Evolutionary conservation across 2,329 filamentous ascomycete genomes (phyloP).

Genomic region (Epichloe baconii): DNA sequence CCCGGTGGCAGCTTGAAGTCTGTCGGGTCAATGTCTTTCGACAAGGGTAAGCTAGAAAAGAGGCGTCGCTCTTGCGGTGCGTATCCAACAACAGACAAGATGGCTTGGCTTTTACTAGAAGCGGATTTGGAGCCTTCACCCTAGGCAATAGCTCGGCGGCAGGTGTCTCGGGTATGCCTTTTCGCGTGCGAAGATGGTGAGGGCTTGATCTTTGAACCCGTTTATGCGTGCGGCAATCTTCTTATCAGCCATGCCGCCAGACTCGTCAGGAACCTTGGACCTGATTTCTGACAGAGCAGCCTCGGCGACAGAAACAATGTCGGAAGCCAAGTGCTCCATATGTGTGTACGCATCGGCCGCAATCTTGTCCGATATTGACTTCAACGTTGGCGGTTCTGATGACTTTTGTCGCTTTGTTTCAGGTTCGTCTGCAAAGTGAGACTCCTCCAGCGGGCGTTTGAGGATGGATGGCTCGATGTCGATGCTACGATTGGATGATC

Average conservation of each 20-base stretch:
- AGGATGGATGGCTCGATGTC: conserved; percentile 43
- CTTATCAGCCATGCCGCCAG: conserved; percentile 17
- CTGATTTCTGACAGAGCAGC: conserved; percentile 36
- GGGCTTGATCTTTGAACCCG: conserved; percentile 48
- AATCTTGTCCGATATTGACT: conserved; percentile 42
- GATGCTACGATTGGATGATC: conserved; percentile 28
- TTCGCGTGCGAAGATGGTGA: conserved; percentile 50
- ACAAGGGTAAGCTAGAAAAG: conserved; percentile 63
- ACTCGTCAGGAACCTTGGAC: conserved; percentile 15
- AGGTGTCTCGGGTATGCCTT: conserved; percentile 32
- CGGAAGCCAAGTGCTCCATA: conserved; percentile 51
- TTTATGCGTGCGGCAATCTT: conserved; percentile 31
- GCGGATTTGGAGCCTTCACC: conserved; percentile 26
- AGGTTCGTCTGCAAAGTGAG: conserved; percentile 34
- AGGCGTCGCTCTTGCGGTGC: conserved; percentile 63
- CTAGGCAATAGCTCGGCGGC: conserved; percentile 24
- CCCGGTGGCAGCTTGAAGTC: conserved; percentile 52
- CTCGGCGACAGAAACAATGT: conserved; percentile 36
- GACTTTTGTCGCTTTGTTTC: conserved; percentile 49
- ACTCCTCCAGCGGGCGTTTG: conserved; percentile 36
- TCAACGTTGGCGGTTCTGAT: conserved; percentile 25
- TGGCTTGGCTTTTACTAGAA: conserved; percentile 34
- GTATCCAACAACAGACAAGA: conserved; percentile 66
- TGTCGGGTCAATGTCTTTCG: conserved; percentile 17
- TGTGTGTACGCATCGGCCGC: conserved; percentile 38